These are phyloP conservation scores for Cutaneotrichosporon sp. DNA, from an alignment of 1,284 basidiomycete genomes.

Conservation along the genomic window DNA sequence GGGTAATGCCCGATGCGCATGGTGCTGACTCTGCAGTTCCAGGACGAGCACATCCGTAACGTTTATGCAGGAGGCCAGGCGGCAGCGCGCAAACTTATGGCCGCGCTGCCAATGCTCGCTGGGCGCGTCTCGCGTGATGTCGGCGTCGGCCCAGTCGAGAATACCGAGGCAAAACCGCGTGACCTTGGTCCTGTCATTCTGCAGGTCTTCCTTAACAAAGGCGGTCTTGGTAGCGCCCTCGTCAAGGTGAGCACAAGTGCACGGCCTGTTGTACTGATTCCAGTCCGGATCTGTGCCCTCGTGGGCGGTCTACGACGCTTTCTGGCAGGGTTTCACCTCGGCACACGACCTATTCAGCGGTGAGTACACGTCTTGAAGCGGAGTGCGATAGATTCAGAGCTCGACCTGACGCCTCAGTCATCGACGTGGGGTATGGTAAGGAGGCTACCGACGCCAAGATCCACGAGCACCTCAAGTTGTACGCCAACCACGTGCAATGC, in stretches of 20 bases:
- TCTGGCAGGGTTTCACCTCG: constrained; percentile 41
- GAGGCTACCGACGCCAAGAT: constrained; percentile 67
- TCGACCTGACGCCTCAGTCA: constrained; percentile 51
- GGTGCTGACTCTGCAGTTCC: constrained; percentile 23
- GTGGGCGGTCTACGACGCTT: constrained; percentile 33
- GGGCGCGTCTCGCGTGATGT: constrained; percentile 2
- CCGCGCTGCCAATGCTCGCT: constrained; percentile 23
- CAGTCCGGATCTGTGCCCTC: constrained; percentile 32
- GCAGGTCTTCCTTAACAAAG: constrained; percentile 43
- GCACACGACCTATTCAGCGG: constrained; percentile 40
- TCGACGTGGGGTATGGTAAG: constrained; percentile 66
- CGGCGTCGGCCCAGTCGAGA: not conserved
- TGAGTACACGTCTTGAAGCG: constrained; percentile 17
- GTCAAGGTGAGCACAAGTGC: constrained; percentile 31
- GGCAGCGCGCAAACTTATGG: constrained; percentile 33
- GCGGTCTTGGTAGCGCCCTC: constrained; percentile 33
- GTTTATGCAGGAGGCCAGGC: constrained; percentile 37
- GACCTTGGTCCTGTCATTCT: constrained; percentile 25
- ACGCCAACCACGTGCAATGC: constrained; percentile 66
- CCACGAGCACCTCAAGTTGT: constrained; percentile 70
- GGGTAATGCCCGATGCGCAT: constrained; percentile 9
- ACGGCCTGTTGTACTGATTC: not conserved
- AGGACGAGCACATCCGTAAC: constrained; percentile 25
- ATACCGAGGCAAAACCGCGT: constrained; percentile 1
- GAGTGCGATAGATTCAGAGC: not conserved